Conservation (phyloP, 495 filamentous ascomycete species). For the Daldinia vernicosa region DNA sequence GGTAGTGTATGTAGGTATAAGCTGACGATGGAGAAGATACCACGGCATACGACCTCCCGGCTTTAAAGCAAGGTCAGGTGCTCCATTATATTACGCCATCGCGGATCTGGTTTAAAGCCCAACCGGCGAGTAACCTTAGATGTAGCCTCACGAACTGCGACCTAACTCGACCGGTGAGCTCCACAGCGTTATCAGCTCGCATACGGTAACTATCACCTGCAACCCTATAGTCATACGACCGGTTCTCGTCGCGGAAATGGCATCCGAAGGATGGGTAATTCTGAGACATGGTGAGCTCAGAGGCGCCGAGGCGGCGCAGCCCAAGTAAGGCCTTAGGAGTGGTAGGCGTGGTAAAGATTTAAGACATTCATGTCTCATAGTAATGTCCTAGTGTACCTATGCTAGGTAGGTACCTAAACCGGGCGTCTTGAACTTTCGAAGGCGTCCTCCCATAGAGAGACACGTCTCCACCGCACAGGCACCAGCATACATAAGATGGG, state of each 20-base stretch:
- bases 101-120: slow-evolving; percentile 26
- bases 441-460: slow-evolving; percentile 2
- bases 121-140: slow-evolving; percentile 20
- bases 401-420: not conserved
- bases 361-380: slow-evolving; percentile 19
- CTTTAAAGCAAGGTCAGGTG: slow-evolving; percentile 33
- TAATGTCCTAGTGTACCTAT: slow-evolving; percentile 3
- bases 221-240: slow-evolving; percentile 30
- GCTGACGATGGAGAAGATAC: slow-evolving; percentile 5
- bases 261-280: slow-evolving; percentile 33
- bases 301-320: slow-evolving; percentile 35
- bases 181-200: slow-evolving; percentile 3
- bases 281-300: slow-evolving; percentile 27
- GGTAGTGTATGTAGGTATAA: no score
- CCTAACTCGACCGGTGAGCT: slow-evolving; percentile 33
- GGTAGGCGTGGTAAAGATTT: not conserved
- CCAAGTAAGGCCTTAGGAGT: not conserved
- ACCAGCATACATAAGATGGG: not conserved
- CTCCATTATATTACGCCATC: slow-evolving; percentile 31
- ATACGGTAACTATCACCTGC: slow-evolving; percentile 28
- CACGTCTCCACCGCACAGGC: slow-evolving; percentile 5
- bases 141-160: slow-evolving; percentile 42
- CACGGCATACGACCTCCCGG: slow-evolving; percentile 18
- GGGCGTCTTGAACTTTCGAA: slow-evolving; percentile 9
- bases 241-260: slow-evolving; percentile 15